These are phyloP conservation scores for Mucor sp. DNA, from an alignment of 371 early-diverging fungal genomes.

Conservation along the genomic window DNA sequence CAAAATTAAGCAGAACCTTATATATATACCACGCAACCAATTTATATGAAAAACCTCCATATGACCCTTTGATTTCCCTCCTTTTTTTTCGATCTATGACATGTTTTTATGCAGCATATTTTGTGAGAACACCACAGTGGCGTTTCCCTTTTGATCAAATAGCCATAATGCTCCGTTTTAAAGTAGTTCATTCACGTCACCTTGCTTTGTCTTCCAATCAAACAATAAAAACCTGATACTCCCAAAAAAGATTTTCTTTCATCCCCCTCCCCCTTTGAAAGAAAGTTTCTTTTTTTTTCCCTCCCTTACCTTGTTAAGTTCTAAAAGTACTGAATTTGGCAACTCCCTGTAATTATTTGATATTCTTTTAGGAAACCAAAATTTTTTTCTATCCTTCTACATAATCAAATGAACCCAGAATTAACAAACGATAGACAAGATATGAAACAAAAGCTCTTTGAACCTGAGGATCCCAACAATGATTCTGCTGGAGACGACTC, in stretches of 20 bases:
- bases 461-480: conserved; percentile 22
- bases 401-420: conserved; percentile 22
- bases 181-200: conserved; percentile 1
- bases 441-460: conserved; percentile 21
- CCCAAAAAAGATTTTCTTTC: not conserved
- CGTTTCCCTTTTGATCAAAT: not conserved
- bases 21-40: not conserved
- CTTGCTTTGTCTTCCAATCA: not conserved
- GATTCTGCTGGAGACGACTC: conserved; percentile 26
- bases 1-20: not conserved
- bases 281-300: conserved; percentile 6
- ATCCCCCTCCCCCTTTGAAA: not conserved
- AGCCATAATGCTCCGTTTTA: not conserved
- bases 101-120: not conserved
- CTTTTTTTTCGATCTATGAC: not conserved
- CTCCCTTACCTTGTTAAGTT: conserved; percentile 24
- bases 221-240: not conserved
- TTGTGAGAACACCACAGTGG: not conserved
- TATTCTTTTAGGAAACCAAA: conserved; percentile 6
- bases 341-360: conserved; percentile 19
- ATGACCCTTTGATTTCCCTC: not conserved
- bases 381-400: conserved; percentile 11
- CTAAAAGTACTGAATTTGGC: conserved; percentile 29
- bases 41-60: not conserved
- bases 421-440: conserved; percentile 14